Base-by-base conservation (phyloP, 2,329 filamentous ascomycete genomes). In the Fusarium sambucinum region DNA sequence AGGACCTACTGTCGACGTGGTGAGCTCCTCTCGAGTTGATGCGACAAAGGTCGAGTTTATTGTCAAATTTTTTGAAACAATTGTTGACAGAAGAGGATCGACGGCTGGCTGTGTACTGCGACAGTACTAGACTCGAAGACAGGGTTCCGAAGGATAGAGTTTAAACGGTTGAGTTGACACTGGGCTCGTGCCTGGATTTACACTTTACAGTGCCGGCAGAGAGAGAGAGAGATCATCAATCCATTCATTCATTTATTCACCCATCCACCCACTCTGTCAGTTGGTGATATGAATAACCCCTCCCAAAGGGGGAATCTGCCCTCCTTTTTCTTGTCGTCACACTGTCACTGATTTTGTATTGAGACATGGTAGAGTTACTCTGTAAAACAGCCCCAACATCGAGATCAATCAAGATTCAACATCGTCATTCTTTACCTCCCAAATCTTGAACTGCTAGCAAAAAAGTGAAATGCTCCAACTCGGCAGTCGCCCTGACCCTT, bases 401-500 rank as follows among this genome's bases (percentile, higher is more conserved):
- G 44, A 63, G 38, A 63, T 55, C 17, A 50, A 16, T 44, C 59
- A 58, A 40, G 56, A 32, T 29, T 38, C 40, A 55, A 30, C 29
- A 63, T 52, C 52, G 59, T 64, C 61, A 64, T 64, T 64, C 41
- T 52, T 19, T 42, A 25, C 19, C 30, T 38, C 55, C 32, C 44
- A n/a, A 38, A 38, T 47, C 33, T 56, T 54, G 40, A 54, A 45
- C 38, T 63, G 46, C 25, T 59, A 21, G 19, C 60, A 62, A 68
- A 59, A 67, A 59, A 55, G 51, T 52, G 51, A 66, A 59, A 59
- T 66, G 67, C 69, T 63, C 63, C 63, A 70, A 70, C 71, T 72
- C 71, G 71, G 71, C 69, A 73, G 67, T 73, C 71, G 69, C 71
- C 71, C 64, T 73, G 69, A 48, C 71, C 69, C 68, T 72, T 59